These are phyloP conservation scores for Colletotrichum sojae DNA, from an alignment of 2,329 filamentous ascomycete genomes.

Conservation along the genomic window DNA sequence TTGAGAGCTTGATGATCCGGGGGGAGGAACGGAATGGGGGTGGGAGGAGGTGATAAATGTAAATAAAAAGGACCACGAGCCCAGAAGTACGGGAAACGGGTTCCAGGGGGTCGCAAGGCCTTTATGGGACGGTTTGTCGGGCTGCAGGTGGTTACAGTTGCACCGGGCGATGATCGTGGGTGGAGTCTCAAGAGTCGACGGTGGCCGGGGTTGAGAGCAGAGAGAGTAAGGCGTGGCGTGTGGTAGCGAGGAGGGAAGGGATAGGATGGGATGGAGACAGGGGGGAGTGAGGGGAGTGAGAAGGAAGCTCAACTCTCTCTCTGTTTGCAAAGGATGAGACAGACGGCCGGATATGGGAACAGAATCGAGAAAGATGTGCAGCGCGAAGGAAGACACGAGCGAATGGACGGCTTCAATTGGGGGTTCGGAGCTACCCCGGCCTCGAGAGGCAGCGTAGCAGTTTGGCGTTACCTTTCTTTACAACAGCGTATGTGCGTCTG, in stretches of 20 bases:
- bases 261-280: neutral
- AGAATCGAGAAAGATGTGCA: conserved; percentile 12
- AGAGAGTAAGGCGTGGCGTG: conserved; percentile 1
- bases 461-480: neutral
- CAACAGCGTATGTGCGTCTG: neutral
- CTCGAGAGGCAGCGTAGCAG: conserved; percentile 34
- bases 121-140: conserved; percentile 39
- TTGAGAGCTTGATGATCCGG: too few relatives aligned
- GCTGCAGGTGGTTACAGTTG: conserved; percentile 36
- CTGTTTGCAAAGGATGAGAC: conserved; percentile 9
- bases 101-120: conserved; percentile 2
- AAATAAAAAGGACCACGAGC: too few relatives aligned
- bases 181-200: conserved; percentile 24
- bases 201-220: conserved; percentile 24
- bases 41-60: too few relatives aligned
- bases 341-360: neutral
- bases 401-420: conserved; percentile 14
- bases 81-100: neutral
- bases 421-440: conserved; percentile 26
- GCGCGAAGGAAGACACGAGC: neutral
- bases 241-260: neutral
- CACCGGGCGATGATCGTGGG: conserved; percentile 38
- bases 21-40: too few relatives aligned
- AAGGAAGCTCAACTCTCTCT: neutral
- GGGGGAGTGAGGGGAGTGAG: neutral